Percentiles rank a stretch among this genome's conserved stretches.
These are phyloP conservation scores for Periconia sp. DNA, from an alignment of 2,329 filamentous ascomycete genomes.

Conservation along the genomic window DNA sequence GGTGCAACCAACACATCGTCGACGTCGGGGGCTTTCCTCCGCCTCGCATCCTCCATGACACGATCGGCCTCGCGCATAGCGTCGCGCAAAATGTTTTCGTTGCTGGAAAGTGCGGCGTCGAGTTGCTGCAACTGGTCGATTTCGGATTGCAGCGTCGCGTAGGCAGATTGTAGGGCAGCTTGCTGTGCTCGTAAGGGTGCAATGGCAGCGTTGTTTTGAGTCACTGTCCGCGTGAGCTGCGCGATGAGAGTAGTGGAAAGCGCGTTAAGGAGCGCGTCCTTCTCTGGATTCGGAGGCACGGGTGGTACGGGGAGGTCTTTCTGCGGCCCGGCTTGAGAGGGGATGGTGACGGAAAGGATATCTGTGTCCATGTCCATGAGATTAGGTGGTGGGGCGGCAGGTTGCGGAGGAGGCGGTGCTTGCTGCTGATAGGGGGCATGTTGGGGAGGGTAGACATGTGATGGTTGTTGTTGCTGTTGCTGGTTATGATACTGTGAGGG, in stretches of 20 bases:
- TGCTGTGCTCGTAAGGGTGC: slow-evolving; percentile 78
- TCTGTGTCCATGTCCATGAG: slow-evolving; percentile 62
- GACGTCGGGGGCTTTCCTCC: slow-evolving; percentile 71
- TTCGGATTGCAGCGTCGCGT: slow-evolving; percentile 72
- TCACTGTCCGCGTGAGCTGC: slow-evolving; percentile 68
- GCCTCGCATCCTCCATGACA: slow-evolving; percentile 72
- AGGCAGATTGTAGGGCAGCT: slow-evolving; percentile 70
- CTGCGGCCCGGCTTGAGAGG: slow-evolving; percentile 51
- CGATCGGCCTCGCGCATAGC: slow-evolving; percentile 77
- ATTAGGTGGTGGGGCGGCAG: slow-evolving; percentile 10
- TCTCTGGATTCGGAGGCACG: slow-evolving; percentile 93
- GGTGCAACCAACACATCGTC: slow-evolving; percentile 93
- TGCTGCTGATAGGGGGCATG: slow-evolving; percentile 40
- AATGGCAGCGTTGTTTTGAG: slow-evolving; percentile 74
- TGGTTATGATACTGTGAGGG: slow-evolving; percentile 9
- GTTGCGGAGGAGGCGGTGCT: slow-evolving; percentile 16
- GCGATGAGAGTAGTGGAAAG: slow-evolving; percentile 70
- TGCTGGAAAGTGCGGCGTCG: slow-evolving; percentile 70
- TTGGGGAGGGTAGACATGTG: slow-evolving; percentile 17
- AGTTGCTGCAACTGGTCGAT: slow-evolving; percentile 70
- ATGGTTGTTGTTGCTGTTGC: slow-evolving; percentile 7
- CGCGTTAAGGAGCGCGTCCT: slow-evolving; percentile 79
- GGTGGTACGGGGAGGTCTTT: slow-evolving; percentile 69
- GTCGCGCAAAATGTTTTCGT: slow-evolving; percentile 76
- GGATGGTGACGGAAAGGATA: slow-evolving; percentile 61